Evolutionary conservation across 2,329 filamentous ascomycete species (phyloP).

Genomic region (Pseudogymnoascus sp.): DNA sequence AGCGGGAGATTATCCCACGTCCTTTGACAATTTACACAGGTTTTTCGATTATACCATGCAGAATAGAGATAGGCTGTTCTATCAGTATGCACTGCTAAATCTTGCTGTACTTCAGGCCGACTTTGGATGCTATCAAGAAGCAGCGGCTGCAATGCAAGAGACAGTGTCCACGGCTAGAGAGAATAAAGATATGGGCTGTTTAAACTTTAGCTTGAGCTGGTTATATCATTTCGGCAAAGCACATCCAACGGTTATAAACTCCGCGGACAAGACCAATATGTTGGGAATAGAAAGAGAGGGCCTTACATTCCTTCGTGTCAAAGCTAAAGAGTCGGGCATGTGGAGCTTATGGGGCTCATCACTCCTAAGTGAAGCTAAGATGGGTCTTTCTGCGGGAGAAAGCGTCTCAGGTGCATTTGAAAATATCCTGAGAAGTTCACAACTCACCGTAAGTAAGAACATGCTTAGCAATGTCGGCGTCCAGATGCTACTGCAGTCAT

Average conservation of each 20-base stretch:
- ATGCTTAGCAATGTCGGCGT: slow-evolving; percentile 65
- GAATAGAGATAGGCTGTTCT: slow-evolving; percentile 71
- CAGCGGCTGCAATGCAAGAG: slow-evolving; percentile 89
- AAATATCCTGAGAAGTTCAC: slow-evolving; percentile 71
- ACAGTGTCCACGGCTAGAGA: slow-evolving; percentile 91
- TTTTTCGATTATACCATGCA: slow-evolving; percentile 98
- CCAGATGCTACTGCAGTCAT: slow-evolving; percentile 62
- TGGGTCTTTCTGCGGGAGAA: slow-evolving; percentile 65
- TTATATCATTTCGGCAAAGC: slow-evolving; percentile 88
- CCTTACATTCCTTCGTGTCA: slow-evolving; percentile 72
- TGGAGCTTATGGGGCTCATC: slow-evolving; percentile 78
- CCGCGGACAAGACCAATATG: slow-evolving; percentile 63
- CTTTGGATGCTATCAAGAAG: slow-evolving; percentile 85
- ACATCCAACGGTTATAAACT: slow-evolving; percentile 65
- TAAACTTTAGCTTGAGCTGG: slow-evolving; percentile 96
- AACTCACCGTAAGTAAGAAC: slow-evolving; percentile 70
- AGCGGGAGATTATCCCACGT: slow-evolving; percentile 79
- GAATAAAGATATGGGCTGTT: slow-evolving; percentile 81
- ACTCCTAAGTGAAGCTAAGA: slow-evolving; percentile 75
- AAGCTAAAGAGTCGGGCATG: slow-evolving; percentile 79
- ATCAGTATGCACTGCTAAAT: slow-evolving; percentile 92
- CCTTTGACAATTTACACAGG: slow-evolving; percentile 83
- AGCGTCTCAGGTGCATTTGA: slow-evolving; percentile 59
- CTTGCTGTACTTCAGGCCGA: slow-evolving; percentile 89
- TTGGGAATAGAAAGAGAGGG: slow-evolving; percentile 73